Percentiles rank a stretch among this genome's conserved stretches.
Evolutionary conservation across 768 basidiomycete genomes (phyloP).

Genomic region (Exsudoporus frostii): DNA sequence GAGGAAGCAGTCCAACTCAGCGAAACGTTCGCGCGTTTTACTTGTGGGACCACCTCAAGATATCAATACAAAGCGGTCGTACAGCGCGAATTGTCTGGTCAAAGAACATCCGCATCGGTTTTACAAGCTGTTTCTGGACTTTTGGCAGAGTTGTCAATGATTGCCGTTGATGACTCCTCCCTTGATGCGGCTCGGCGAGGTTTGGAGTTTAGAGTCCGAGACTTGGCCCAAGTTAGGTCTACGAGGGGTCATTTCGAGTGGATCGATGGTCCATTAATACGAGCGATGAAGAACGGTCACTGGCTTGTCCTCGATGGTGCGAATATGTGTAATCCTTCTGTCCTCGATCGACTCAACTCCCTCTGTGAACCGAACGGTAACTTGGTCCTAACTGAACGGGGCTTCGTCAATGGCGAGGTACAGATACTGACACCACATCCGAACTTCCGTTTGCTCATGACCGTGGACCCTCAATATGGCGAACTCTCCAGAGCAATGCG

Average conservation of each 20-base stretch:
- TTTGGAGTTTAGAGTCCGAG: slow-evolving; percentile 22
- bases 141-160: slow-evolving; percentile 27
- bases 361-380: slow-evolving; percentile 86
- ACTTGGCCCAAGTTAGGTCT: slow-evolving; percentile 23
- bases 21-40: slow-evolving; percentile 38
- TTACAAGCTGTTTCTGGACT: slow-evolving; percentile 27
- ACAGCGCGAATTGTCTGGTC: slow-evolving; percentile 15
- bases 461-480: slow-evolving; percentile 84
- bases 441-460: slow-evolving; percentile 91
- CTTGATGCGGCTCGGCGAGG: slow-evolving; percentile 12
- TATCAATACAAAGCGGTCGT: slow-evolving; percentile 15
- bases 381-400: slow-evolving; percentile 86
- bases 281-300: slow-evolving; percentile 79
- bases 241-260: slow-evolving; percentile 75
- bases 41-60: slow-evolving; percentile 17
- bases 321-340: slow-evolving; percentile 92
- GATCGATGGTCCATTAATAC: slow-evolving; percentile 90
- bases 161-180: slow-evolving; percentile 6
- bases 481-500: slow-evolving; percentile 98
- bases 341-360: slow-evolving; percentile 94
- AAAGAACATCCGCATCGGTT: slow-evolving; percentile 16
- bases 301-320: slow-evolving; percentile 93
- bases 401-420: slow-evolving; percentile 72
- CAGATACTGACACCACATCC: slow-evolving; percentile 80
- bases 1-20: slow-evolving; percentile 40